Evolutionary conservation across 169 alveolate species (phyloP).

Genomic region (Cytauxzoon felis): DNA sequence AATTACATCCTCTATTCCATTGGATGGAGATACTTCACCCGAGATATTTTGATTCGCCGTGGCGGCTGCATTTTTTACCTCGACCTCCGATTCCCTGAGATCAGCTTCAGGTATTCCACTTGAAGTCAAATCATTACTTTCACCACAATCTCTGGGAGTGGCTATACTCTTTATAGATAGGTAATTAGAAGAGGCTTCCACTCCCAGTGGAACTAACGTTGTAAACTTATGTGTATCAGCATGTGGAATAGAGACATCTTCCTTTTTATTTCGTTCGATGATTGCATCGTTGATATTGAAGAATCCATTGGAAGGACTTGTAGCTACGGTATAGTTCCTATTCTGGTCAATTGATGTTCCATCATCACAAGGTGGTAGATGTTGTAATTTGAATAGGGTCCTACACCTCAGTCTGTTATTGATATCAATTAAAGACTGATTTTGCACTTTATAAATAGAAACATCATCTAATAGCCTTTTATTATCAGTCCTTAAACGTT

Average conservation of each 20-base stretch:
- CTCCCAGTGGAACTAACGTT: neutral
- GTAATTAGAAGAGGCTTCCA: no score
- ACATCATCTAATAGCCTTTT: constrained; percentile 41
- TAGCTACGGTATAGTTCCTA: constrained; percentile 1
- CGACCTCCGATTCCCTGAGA: no score
- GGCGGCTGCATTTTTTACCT: no score
- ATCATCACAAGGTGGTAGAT: constrained; percentile 19
- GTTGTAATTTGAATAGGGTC: constrained; percentile 33
- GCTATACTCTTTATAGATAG: no score
- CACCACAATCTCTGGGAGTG: no score
- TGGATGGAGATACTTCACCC: no score
- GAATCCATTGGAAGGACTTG: neutral
- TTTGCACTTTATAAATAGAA: constrained; percentile 53
- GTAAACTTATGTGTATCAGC: neutral
- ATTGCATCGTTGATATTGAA: constrained; percentile 3
- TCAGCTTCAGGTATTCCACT: no score
- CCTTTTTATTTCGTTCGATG: neutral
- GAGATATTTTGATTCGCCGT: no score
- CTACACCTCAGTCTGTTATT: constrained; percentile 46
- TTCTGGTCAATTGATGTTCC: constrained; percentile 17
- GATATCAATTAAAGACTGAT: constrained; percentile 54
- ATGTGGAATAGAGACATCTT: neutral
- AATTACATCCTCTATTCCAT: no score
- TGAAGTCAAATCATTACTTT: no score
- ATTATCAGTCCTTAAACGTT: constrained; percentile 20